These are phyloP conservation scores for Boletus mariae DNA, from an alignment of 1,284 basidiomycete species.

Conservation along the genomic window DNA sequence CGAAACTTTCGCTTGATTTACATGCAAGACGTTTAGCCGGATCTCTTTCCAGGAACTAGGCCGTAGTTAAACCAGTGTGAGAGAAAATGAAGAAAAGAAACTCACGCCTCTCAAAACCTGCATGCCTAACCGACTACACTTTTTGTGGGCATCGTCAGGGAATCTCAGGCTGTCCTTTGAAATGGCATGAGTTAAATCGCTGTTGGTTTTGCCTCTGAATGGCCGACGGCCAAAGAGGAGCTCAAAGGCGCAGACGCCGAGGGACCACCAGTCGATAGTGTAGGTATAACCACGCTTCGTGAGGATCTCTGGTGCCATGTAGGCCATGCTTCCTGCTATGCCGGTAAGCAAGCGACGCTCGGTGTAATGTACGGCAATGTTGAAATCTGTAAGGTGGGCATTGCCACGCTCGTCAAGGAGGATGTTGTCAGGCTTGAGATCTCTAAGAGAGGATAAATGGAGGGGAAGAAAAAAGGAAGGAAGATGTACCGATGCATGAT, in stretches of 20 bases:
- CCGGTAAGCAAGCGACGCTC: conserved; percentile 82
- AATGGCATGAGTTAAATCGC: conserved; percentile 85
- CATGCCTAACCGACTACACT: conserved; percentile 64
- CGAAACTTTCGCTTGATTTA: conserved; percentile 74
- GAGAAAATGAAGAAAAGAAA: conserved; percentile 14
- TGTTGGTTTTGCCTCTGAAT: conserved; percentile 90
- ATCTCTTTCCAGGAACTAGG: conserved; percentile 83
- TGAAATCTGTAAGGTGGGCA: conserved; percentile 97
- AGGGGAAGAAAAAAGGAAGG: conserved; percentile 23
- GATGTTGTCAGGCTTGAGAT: conserved; percentile 97
- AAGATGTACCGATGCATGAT: conserved; percentile 87
- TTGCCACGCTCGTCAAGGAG: conserved; percentile 94
- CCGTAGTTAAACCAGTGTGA: conserved; percentile 6
- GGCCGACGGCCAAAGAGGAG: conserved; percentile 89
- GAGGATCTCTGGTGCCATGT: conserved; percentile 97
- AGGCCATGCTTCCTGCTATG: conserved; percentile 99
- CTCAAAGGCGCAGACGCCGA: conserved; percentile 91
- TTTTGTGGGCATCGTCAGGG: conserved; percentile 74
- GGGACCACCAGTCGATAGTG: conserved; percentile 95
- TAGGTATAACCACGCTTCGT: conserved; percentile 82
- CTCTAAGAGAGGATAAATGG: conserved; percentile 45
- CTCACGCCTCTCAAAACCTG: conserved; percentile 66
- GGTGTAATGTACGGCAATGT: conserved; percentile 96
- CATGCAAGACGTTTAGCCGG: conserved; percentile 79
- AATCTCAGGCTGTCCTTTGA: conserved; percentile 71